Evolutionary conservation across 2,329 filamentous ascomycete genomes (phyloP), one percentile per base, ranked within the genome.

Genomic region (Ophiostoma angusticollis): DNA sequence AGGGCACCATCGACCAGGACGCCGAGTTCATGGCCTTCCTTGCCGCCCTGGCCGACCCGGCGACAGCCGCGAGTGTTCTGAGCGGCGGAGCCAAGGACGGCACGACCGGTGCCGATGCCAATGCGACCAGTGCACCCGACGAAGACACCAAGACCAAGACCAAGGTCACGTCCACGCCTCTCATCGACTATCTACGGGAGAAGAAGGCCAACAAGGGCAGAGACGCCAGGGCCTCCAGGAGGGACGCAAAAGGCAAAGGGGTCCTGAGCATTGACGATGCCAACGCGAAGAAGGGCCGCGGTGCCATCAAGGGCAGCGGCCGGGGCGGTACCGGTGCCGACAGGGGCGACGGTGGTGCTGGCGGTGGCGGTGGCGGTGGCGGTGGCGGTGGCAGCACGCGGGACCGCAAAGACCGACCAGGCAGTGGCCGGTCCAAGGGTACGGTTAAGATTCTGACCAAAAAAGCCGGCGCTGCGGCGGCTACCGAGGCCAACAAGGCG

Each of bases 1-100:
- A 94, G 56, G 91, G 89, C 38, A 94, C 86, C 3, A 96, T 98
- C 49, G 91, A 98, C 52, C 86, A 94, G 55, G 91, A 98, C 53
- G 78, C 84, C 0, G 91, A 96, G 50, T 98, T 95, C 51, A 93
- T 95, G 65, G 77, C 79, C 19, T 98, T 96, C 56, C 70, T 98
- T 7, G 83, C 93, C 56, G 81, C 74, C 39, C 70, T 96, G 33
- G 93, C 87, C 1, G 85, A 93, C 49, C 73, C 73, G 2, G 58
- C 59, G 8, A 61, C 62, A 11, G 46, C 35, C 4, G 35, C 44
- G 1, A 5, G 27, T 27, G 4, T 19, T 31, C 2, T 52, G 72
- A 11, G 52, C 63, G 9, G 40, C 40, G 1, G 33, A 11, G 30
- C 24, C 24, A 37, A 43, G 23, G 37, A 33, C 19, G 39, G 36